A percentile compares a stretch with the other conserved stretches of the same genome.
phyloP scores from a whole-genome alignment of 108 stramenopile species.

The Cyclotella kingstonii region DNA sequence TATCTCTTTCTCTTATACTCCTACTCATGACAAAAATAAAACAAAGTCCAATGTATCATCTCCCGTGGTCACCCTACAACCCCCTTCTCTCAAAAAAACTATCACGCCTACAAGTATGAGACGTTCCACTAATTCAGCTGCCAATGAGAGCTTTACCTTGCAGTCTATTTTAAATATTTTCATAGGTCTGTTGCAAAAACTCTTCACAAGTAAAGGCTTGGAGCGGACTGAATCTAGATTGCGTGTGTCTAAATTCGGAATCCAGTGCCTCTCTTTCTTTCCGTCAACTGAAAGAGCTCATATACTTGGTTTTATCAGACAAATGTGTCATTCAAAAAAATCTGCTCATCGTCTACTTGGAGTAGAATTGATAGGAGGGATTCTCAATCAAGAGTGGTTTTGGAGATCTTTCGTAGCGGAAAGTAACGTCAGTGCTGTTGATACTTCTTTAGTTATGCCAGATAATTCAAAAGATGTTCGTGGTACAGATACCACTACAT shows the following conservation, averaged over 20 bases:
- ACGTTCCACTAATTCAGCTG: not conserved
- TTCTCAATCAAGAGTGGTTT: conserved; percentile 59
- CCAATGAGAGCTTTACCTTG: conserved; percentile 8
- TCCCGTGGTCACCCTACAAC: conserved; percentile 2
- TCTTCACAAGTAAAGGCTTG: conserved; percentile 62
- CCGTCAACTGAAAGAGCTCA: conserved; percentile 53
- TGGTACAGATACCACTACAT: not conserved
- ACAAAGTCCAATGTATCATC: conserved; percentile 1
- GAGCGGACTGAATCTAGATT: conserved; percentile 59
- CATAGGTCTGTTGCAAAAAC: conserved; percentile 72
- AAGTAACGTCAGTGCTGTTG: too few species aligned
- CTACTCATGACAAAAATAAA: not conserved
- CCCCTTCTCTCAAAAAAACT: conserved; percentile 45
- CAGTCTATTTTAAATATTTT: conserved; percentile 51
- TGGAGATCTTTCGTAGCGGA: conserved; percentile 39
- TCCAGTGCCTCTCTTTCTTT: conserved; percentile 40
- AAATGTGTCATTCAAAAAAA: conserved; percentile 69
- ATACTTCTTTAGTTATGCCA: not conserved
- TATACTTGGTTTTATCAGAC: conserved; percentile 57
- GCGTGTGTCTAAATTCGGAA: conserved; percentile 37
- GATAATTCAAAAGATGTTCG: not conserved
- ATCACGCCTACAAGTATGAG: conserved; percentile 33
- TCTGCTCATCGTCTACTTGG: conserved; percentile 72
- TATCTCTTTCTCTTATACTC: conserved; percentile 28
- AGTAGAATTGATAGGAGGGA: conserved; percentile 59